Conservation (phyloP, 768 basidiomycete species). For the Boletus rubescentipes region DNA sequence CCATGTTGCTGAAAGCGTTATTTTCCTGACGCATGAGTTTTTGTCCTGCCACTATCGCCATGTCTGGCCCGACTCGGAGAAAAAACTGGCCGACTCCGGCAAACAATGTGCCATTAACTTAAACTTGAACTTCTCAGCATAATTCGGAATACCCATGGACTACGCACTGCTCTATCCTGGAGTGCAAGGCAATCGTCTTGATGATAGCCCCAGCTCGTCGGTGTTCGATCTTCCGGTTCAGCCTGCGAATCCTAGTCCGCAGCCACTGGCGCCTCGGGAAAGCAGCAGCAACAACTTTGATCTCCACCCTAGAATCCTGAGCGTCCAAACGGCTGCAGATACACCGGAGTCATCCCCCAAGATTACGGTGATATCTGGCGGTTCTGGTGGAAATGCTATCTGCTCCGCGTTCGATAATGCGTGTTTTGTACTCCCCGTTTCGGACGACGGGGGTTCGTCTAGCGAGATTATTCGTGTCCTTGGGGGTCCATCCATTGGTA, state of each 20-base stretch:
- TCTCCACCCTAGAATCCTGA: slow-evolving; percentile 2
- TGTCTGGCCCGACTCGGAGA: too few relatives aligned
- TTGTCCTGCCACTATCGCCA: too few relatives aligned
- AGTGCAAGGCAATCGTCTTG: slow-evolving; percentile 8
- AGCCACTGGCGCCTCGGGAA: slow-evolving; percentile 19
- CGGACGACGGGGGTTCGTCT: slow-evolving; percentile 94
- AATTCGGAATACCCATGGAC: slow-evolving; percentile 10
- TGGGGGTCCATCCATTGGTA: slow-evolving; percentile 83
- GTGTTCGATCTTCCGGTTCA: slow-evolving; percentile 73
- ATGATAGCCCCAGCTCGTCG: slow-evolving; percentile 64
- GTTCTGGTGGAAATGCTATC: slow-evolving; percentile 92
- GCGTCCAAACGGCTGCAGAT: slow-evolving; percentile 3
- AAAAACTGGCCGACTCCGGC: too few relatives aligned
- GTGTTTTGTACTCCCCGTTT: slow-evolving; percentile 87
- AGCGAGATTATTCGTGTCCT: slow-evolving; percentile 93
- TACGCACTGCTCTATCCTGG: slow-evolving; percentile 8
- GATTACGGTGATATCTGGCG: slow-evolving; percentile 83
- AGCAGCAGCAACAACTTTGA: not conserved
- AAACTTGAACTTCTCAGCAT: too few relatives aligned
- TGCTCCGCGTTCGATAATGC: slow-evolving; percentile 79
- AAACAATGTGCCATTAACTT: too few relatives aligned
- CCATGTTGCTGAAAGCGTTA: too few relatives aligned
- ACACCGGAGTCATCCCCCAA: slow-evolving; percentile 32
- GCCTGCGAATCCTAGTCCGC: slow-evolving; percentile 15
- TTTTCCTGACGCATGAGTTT: too few relatives aligned